Evolutionary conservation across 768 basidiomycete species (phyloP).

Genomic region (Amanita brunnescens): DNA sequence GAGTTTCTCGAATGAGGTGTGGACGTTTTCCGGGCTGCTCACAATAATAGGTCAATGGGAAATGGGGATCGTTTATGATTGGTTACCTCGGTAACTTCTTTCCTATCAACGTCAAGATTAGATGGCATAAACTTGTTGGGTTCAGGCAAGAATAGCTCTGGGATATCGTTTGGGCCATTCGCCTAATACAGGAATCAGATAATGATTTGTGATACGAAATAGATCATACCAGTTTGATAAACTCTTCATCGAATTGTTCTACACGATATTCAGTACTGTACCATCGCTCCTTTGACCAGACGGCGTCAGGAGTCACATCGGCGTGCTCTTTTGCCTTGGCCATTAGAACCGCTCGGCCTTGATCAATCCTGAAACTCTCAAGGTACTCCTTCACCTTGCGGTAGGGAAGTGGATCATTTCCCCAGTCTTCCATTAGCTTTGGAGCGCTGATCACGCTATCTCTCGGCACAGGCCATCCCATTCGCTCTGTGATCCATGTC

Average conservation of each 20-base stretch:
- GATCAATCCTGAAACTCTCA: slow-evolving; percentile 44
- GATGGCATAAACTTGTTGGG: slow-evolving; percentile 90
- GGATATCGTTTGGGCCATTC: slow-evolving; percentile 49
- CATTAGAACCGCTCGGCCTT: slow-evolving; percentile 69
- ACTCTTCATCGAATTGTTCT: slow-evolving; percentile 55
- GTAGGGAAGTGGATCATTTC: slow-evolving; percentile 36
- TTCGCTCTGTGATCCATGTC: slow-evolving; percentile 59
- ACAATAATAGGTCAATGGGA: slow-evolving; percentile 7
- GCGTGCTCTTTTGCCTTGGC: slow-evolving; percentile 60
- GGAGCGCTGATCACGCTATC: slow-evolving; percentile 68
- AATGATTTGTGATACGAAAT: background rate
- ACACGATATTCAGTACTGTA: slow-evolving; percentile 86
- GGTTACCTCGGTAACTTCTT: slow-evolving; percentile 50
- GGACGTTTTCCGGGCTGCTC: slow-evolving; percentile 67
- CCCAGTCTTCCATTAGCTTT: slow-evolving; percentile 68
- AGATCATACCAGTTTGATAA: slow-evolving; percentile 42
- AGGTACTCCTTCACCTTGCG: slow-evolving; percentile 54
- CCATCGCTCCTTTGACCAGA: slow-evolving; percentile 79
- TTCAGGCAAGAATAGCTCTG: slow-evolving; percentile 68
- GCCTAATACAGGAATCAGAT: slow-evolving; percentile 35
- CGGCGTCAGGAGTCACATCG: slow-evolving; percentile 31
- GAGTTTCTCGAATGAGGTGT: slow-evolving; percentile 62
- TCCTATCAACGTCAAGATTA: slow-evolving; percentile 76
- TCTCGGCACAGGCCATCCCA: slow-evolving; percentile 76
- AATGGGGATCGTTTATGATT: slow-evolving; percentile 9